Evolutionary conservation across 352 stramenopile genomes (phyloP), one percentile per base, ranked within the genome.

Genomic region (Phytophthora cryptogea): DNA sequence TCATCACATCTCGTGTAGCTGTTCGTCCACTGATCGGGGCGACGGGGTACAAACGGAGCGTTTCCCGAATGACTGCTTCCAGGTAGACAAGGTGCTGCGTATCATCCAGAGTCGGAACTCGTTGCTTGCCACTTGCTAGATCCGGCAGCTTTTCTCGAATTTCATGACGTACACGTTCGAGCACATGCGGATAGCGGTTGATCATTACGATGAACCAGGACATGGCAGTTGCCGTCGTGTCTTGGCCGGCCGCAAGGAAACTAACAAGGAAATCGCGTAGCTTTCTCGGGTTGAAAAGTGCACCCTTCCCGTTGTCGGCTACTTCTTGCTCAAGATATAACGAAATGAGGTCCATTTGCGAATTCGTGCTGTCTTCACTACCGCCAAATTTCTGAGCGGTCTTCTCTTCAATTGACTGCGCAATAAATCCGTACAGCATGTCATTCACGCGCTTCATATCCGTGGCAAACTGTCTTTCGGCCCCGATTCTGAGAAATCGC

Each of bases 191-290:
- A 44, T 87, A 63, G 17, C 69, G 69, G 11, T 74, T 73, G 31
- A 94, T 70, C 66, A 89, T 83, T 27, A 87, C 65, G 9, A 94
- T 35, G 44, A 89, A 83, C 76, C 78, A 93, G 1, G 64, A 65
- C 45, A 95, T 71, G 4, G 67, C 62, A 40, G 74, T 72, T 1
- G 80, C 72, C 1, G 84, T 94, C 0, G 86, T 92, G 61, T 90
- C 84, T 20, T 77, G 66, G 2, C 84, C 83, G 32, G 80, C 77
- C 13, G 78, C 68, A 14, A 91, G 72, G 41, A 94, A 88, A 23
- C 70, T 85, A 16, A 93, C 72, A 6, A 85, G 65, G 46, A 96
- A 86, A 70, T 94, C 80, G 14, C 81, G 77, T 14, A 95, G 62
- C 5, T 90, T 69, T 8, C 69, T 79, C 4, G 57, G 62, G 8